Evolutionary conservation across 2,329 filamentous ascomycete species (phyloP).

Genomic region (Aspergillus fructus): DNA sequence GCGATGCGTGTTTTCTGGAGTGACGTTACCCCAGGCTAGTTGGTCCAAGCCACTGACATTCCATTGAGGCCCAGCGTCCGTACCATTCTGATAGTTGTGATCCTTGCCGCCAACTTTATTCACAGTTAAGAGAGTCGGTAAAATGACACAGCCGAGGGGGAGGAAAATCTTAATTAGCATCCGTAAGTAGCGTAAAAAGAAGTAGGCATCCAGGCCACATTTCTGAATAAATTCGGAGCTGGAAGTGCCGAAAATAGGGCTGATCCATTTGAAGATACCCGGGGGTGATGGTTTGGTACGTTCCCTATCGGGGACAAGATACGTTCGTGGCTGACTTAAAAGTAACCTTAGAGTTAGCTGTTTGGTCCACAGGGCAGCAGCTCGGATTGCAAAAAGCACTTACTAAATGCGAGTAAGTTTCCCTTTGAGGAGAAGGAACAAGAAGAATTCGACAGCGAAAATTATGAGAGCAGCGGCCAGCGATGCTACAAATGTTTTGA

Average conservation of each 20-base stretch:
- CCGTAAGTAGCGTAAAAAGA: slow-evolving; percentile 88
- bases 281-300: slow-evolving; percentile 71
- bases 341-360: slow-evolving; percentile 3
- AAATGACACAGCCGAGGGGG: slow-evolving; percentile 72
- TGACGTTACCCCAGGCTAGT: slow-evolving; percentile 86
- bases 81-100: slow-evolving; percentile 48
- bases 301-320: slow-evolving; percentile 80
- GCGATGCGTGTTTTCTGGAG: slow-evolving; percentile 60
- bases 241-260: slow-evolving; percentile 64
- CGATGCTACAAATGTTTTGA: slow-evolving; percentile 63
- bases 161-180: slow-evolving; percentile 89
- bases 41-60: slow-evolving; percentile 71
- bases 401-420: slow-evolving; percentile 82
- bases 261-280: slow-evolving; percentile 55
- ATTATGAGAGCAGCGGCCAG: slow-evolving; percentile 61
- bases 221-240: slow-evolving; percentile 89
- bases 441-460: slow-evolving; percentile 61
- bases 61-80: slow-evolving; percentile 38
- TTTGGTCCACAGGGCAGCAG: background rate
- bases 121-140: slow-evolving; percentile 82
- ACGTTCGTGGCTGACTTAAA: slow-evolving; percentile 74
- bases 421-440: slow-evolving; percentile 76
- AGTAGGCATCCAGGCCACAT: slow-evolving; percentile 94
- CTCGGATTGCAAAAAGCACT: slow-evolving; percentile 30
- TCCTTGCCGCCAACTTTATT: slow-evolving; percentile 74